Base-by-base conservation (phyloP, 2,329 filamentous ascomycete species). In the Colletotrichum costaricense region DNA sequence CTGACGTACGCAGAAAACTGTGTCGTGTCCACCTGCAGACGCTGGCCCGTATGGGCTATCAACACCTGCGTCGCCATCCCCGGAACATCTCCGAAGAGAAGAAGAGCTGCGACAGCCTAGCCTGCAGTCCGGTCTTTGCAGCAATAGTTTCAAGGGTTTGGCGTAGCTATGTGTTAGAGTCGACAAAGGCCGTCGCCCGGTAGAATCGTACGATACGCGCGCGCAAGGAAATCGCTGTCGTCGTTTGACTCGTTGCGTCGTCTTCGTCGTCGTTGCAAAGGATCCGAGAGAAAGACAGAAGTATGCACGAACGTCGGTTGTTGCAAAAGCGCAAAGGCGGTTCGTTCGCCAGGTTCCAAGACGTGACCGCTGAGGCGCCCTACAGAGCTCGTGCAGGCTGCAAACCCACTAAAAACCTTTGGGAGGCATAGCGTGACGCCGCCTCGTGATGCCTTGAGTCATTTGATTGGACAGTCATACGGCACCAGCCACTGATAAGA, bases 41-140 rank as follows among this genome's bases (percentile, higher is more conserved):
- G 93, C 88, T 95, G 93, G 87, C 96, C 96, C 84, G 94, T 95
- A 86, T 97, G 95, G 89, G 95, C 95, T 82, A 98, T 93, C 87
- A 95, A 94, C 84, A 98, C 92, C 86, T 94, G 92, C 82, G 96
- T 91, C 87, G 94, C 93, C 95, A 97, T 97, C 85, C 88, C 63
- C 90, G 85, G 86, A 85, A 85, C 87, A 89, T 88, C 80, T 84
- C 84, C 82, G 33, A 58, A 52, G 57, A 42, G 22, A 49, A 59
- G 42, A 49, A 11, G 42, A 49, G 72, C 69, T 72, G 63, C 72
- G 55, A 67, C 58, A 74, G 72, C 72, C 72, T 62, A 58, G 49
- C 67, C 67, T 60, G 38, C 56, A 33, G 67, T 52, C 65, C 49
- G 60, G 67, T 56, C 62, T 63, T 49, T 26, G 30, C 60, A 57